Conservation (phyloP, 2,329 filamentous ascomycete genomes). For the Chaetomiaceae sp. region DNA sequence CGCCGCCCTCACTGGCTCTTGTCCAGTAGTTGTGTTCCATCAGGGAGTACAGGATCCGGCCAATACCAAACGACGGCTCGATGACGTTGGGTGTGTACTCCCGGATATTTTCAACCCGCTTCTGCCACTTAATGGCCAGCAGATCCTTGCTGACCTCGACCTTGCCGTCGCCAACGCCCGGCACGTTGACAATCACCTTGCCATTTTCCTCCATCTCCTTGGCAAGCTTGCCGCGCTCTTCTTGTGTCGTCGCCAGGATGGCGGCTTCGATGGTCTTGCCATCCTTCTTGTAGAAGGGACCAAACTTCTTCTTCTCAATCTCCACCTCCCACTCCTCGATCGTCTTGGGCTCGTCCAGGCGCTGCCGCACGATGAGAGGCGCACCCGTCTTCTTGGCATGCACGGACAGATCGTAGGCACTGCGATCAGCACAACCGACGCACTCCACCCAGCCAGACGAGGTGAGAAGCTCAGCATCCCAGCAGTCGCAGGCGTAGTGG, state of each 20-base stretch:
- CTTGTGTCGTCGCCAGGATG: constrained; percentile 68
- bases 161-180: constrained; percentile 59
- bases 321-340: constrained; percentile 86
- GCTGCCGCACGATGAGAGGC: constrained; percentile 77
- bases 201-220: constrained; percentile 66
- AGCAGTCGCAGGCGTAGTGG: constrained; percentile 95
- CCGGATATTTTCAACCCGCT: constrained; percentile 72
- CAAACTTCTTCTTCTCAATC: constrained; percentile 92
- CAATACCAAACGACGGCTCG: constrained; percentile 96
- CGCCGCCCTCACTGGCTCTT: constrained; percentile 60
- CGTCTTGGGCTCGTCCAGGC: constrained; percentile 66
- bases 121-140: constrained; percentile 77
- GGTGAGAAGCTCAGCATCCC: constrained; percentile 90
- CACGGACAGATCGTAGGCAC: constrained; percentile 87
- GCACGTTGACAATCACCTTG: constrained; percentile 71
- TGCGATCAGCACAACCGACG: constrained; percentile 87
- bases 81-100: constrained; percentile 96
- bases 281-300: constrained; percentile 92
- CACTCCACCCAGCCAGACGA: constrained; percentile 98
- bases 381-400: constrained; percentile 90
- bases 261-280: constrained; percentile 78
- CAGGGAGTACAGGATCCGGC: constrained; percentile 84
- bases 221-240: constrained; percentile 72
- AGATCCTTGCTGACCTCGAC: constrained; percentile 75
- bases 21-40: constrained; percentile 97